A percentile compares a stretch with the other conserved stretches of the same genome.
Conservation (phyloP, 495 filamentous ascomycete species). For the Durotheca rogersii region DNA sequence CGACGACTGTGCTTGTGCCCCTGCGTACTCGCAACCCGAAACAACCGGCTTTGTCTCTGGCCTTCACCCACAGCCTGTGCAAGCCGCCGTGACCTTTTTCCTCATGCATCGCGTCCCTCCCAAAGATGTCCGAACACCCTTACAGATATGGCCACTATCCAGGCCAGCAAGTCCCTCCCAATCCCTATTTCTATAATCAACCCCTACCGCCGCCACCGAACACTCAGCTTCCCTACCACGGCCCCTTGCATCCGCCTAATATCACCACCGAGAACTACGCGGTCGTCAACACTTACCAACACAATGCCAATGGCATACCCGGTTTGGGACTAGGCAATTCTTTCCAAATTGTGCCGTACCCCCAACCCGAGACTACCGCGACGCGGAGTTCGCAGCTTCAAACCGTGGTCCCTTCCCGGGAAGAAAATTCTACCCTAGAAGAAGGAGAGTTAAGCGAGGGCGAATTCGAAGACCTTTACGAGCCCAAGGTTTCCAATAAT, state of each 20-base stretch:
- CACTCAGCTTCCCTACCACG: constrained; percentile 27
- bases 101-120: constrained; percentile 18
- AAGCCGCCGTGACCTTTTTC: constrained; percentile 1
- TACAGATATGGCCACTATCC: constrained; percentile 38
- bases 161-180: constrained; percentile 36
- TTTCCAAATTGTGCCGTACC: constrained; percentile 8
- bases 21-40: background rate
- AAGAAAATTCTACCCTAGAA: constrained; percentile 45
- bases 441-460: constrained; percentile 76
- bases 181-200: too few relatives aligned
- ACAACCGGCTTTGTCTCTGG: background rate
- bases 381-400: constrained; percentile 22
- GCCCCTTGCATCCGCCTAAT: constrained; percentile 11
- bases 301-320: constrained; percentile 45
- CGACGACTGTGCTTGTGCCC: background rate
- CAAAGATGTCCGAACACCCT: constrained; percentile 43
- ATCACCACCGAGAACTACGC: constrained; percentile 25
- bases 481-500: constrained; percentile 30
- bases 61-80: background rate
- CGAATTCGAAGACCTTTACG: constrained; percentile 54
- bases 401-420: background rate
- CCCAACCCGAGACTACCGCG: constrained; percentile 2
- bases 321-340: constrained; percentile 40
- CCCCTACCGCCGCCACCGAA: constrained; percentile 21
- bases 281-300: constrained; percentile 39